Conservation (phyloP, 1,139 yeast species). For the Lodderomyces parapsilosis region DNA sequence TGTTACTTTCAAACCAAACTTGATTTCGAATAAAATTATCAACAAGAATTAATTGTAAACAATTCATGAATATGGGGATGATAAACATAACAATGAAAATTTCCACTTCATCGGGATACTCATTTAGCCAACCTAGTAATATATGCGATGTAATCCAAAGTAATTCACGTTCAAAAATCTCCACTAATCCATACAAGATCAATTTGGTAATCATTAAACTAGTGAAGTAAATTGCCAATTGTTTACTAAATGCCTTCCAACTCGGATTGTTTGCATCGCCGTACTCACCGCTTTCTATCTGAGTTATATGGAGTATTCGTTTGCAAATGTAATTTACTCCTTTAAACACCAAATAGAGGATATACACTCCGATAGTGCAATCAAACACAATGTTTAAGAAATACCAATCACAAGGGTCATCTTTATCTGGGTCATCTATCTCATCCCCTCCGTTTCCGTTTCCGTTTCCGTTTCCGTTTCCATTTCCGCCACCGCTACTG, state of each 20-base stretch:
- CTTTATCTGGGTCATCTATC: constrained; percentile 18
- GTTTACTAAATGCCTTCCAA: constrained; percentile 66
- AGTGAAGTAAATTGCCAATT: constrained; percentile 64
- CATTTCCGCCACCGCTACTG: constrained; percentile 21
- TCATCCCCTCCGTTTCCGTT: constrained; percentile 22
- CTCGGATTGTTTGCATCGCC: constrained; percentile 66
- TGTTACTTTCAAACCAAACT: constrained; percentile 25
- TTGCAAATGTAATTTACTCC: constrained; percentile 44
- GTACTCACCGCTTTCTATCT: constrained; percentile 83
- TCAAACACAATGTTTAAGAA: constrained; percentile 84
- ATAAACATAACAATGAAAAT: constrained; percentile 84
- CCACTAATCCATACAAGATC: constrained; percentile 42
- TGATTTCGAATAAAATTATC: constrained; percentile 79
- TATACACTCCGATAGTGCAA: constrained; percentile 92
- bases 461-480: not conserved
- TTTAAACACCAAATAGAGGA: constrained; percentile 57
- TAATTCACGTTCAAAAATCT: constrained; percentile 38
- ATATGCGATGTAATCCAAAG: constrained; percentile 48
- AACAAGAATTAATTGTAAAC: constrained; percentile 80
- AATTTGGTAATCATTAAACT: constrained; percentile 65
- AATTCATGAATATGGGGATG: constrained; percentile 76
- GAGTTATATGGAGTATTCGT: constrained; percentile 31
- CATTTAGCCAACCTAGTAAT: constrained; percentile 72
- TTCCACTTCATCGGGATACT: constrained; percentile 73
- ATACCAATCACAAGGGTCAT: constrained; percentile 86